These are phyloP conservation scores for Mortierella claussenii DNA, from an alignment of 192 early-diverging fungal genomes.

Conservation along the genomic window DNA sequence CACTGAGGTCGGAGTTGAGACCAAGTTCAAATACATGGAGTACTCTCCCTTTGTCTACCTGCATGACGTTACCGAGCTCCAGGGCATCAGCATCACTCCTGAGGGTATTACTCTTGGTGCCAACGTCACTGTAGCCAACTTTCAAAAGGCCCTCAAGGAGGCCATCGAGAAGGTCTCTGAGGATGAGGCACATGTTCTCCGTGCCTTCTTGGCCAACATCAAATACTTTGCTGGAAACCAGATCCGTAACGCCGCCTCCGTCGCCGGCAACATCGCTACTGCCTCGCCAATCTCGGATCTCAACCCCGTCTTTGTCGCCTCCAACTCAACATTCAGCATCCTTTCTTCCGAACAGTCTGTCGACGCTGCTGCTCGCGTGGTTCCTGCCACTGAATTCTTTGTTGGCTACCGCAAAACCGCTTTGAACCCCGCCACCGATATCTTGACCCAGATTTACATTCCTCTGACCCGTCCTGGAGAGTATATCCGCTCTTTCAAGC, in stretches of 20 bases:
- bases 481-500: constrained; percentile 82
- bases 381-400: constrained; percentile 81
- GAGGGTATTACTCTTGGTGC: constrained; percentile 71
- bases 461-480: constrained; percentile 70
- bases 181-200: constrained; percentile 64
- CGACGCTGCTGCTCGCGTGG: constrained; percentile 53
- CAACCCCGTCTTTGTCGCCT: constrained; percentile 85
- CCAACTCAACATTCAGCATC: constrained; percentile 65
- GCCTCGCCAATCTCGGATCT: constrained; percentile 92
- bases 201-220: constrained; percentile 77
- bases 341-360: constrained; percentile 47
- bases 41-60: constrained; percentile 74
- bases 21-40: constrained; percentile 75
- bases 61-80: constrained; percentile 77
- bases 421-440: constrained; percentile 67
- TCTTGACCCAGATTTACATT: constrained; percentile 73
- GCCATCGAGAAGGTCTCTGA: constrained; percentile 47
- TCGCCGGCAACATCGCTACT: constrained; percentile 88
- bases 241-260: constrained; percentile 86
- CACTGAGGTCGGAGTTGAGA: constrained; percentile 85
- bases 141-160: constrained; percentile 62
- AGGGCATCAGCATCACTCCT: constrained; percentile 50
- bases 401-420: constrained; percentile 84
- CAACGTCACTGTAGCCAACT: constrained; percentile 70
- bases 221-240: constrained; percentile 86